Percentiles rank a stretch among this genome's conserved stretches.
phyloP scores from a whole-genome alignment of 306 rosid species.

The Medicago arabica region DNA sequence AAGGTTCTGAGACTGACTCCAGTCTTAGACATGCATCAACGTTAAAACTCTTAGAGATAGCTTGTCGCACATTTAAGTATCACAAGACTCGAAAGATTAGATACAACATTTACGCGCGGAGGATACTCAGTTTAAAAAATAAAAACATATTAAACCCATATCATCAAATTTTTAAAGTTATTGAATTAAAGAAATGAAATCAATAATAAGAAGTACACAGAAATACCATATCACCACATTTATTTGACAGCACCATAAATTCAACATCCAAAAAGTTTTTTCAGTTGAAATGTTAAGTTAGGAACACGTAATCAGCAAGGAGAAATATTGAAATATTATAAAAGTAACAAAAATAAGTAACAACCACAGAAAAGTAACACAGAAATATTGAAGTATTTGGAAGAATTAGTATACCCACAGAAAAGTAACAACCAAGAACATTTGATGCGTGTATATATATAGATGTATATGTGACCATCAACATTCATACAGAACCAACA shows the following conservation, averaged over 20 bases:
- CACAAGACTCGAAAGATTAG: too few species aligned
- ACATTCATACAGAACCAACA: background rate
- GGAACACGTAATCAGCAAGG: background rate
- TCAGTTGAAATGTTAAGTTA: background rate
- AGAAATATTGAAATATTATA: background rate
- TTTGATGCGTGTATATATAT: background rate
- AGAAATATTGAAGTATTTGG: background rate
- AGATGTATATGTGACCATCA: background rate
- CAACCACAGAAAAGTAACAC: constrained; percentile 6
- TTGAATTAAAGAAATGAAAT: background rate
- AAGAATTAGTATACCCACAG: constrained; percentile 4
- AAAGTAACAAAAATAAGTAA: background rate
- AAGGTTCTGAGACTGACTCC: too few species aligned
- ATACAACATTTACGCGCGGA: too few species aligned
- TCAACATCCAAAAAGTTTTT: background rate
- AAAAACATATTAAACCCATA: too few species aligned
- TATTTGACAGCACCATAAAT: background rate
- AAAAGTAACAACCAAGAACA: background rate
- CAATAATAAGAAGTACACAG: background rate
- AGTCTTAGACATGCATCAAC: too few species aligned
- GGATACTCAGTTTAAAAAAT: too few species aligned
- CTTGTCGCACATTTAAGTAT: too few species aligned
- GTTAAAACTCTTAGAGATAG: too few species aligned
- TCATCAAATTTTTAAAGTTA: background rate
- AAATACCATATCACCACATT: background rate